phyloP scores from a whole-genome alignment of 345 rosid species.

The Eucalyptus erythrocorys region DNA sequence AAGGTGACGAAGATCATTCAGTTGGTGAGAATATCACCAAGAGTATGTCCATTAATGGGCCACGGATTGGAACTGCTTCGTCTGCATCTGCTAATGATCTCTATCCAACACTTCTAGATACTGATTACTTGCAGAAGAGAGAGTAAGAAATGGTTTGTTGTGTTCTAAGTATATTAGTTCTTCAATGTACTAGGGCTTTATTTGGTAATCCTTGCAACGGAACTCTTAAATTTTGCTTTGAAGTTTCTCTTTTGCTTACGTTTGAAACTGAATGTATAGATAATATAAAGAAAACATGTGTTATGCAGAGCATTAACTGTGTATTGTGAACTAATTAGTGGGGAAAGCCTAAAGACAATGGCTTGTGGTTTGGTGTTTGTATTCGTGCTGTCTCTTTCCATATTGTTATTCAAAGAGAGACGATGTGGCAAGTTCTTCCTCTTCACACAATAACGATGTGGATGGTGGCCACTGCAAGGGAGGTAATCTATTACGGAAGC shows the following conservation, averaged over 20 bases:
- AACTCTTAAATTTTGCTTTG: not conserved
- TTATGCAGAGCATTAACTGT: not conserved
- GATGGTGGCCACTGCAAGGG: not conserved
- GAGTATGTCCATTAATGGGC: not conserved
- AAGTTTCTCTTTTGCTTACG: not conserved
- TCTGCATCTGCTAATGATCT: constrained; percentile 18
- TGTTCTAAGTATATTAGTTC: too few relatives aligned
- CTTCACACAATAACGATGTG: not conserved
- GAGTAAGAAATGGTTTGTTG: not conserved
- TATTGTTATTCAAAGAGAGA: not conserved
- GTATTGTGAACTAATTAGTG: not conserved
- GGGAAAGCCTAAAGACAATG: not conserved
- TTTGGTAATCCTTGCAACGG: not conserved
- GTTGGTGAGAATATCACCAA: too few relatives aligned
- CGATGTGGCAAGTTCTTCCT: not conserved
- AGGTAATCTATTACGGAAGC: not conserved
- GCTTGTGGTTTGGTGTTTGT: not conserved
- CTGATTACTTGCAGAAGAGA: not conserved
- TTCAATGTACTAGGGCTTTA: not conserved
- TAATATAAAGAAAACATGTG: too few relatives aligned
- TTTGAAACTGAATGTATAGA: not conserved
- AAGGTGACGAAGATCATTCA: too few relatives aligned
- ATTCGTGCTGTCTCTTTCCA: not conserved
- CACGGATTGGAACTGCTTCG: not conserved
- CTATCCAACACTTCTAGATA: not conserved